Conservation (phyloP, 106 monocot genomes). For the Hemerocallis citrina region DNA sequence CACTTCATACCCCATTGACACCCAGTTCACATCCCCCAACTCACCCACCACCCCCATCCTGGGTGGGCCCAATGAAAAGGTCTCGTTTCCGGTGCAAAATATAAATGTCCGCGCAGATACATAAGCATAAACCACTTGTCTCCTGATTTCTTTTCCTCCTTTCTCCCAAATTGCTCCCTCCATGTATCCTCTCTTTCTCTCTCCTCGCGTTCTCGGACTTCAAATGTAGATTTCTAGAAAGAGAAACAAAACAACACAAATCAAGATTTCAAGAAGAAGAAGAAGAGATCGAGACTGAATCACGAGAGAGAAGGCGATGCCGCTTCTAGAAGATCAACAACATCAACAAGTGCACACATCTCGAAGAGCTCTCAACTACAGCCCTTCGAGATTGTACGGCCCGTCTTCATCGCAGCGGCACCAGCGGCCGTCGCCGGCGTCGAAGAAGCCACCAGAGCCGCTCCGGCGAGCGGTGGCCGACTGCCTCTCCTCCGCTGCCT, state of each 20-base stretch:
- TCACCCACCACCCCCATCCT: no score
- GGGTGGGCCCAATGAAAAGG: no score
- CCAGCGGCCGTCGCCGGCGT: slow-evolving; percentile 10
- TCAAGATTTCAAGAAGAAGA: neutral
- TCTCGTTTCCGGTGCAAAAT: no score
- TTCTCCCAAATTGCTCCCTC: no score
- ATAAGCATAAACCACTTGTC: no score
- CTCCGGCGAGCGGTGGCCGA: slow-evolving; percentile 54
- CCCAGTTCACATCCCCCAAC: no score
- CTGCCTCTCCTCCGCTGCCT: slow-evolving; percentile 35
- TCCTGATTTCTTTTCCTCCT: no score
- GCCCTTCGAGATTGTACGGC: slow-evolving; percentile 27
- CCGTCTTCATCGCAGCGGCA: slow-evolving; percentile 16
- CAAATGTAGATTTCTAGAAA: slow-evolving; percentile 2
- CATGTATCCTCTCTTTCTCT: no score
- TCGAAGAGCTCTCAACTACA: slow-evolving; percentile 23
- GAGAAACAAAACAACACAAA: no score
- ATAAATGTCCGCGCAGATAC: no score
- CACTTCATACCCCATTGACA: no score
- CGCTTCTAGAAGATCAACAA: slow-evolving; percentile 4
- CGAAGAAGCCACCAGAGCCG: slow-evolving; percentile 56
- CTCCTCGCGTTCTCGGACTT: no score
- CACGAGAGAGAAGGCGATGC: neutral
- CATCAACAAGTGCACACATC: slow-evolving; percentile 1
- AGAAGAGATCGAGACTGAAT: neutral